phyloP scores from a whole-genome alignment of 352 stramenopile species.

The Phytophthora hybrid region DNA sequence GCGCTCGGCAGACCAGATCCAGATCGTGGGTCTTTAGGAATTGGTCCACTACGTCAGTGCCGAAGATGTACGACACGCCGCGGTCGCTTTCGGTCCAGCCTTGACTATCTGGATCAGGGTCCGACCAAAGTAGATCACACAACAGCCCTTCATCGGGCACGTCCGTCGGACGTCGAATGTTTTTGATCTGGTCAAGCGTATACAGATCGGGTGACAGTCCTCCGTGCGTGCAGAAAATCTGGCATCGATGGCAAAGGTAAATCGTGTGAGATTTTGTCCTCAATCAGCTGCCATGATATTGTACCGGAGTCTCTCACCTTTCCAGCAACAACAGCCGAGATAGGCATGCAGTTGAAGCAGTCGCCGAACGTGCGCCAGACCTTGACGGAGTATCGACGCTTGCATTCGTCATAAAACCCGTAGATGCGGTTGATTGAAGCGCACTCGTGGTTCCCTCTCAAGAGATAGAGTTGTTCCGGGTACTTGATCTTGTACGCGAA shows the following conservation, averaged over 20 bases:
- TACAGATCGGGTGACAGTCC: conserved; percentile 95
- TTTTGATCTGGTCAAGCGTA: conserved; percentile 97
- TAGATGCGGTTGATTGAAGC: conserved; percentile 99
- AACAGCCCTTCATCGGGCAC: conserved; percentile 88
- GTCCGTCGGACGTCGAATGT: conserved; percentile 84
- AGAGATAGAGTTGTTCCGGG: conserved; percentile 97
- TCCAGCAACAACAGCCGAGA: conserved; percentile 95
- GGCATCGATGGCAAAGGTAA: not conserved
- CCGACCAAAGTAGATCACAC: conserved; percentile 90
- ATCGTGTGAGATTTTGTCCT: not conserved
- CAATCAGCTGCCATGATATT: not conserved
- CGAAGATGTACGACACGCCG: conserved; percentile 99
- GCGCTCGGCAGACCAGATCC: conserved; percentile 97
- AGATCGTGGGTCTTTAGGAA: conserved; percentile 98
- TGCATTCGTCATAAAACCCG: conserved; percentile 99
- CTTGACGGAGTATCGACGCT: conserved; percentile 93
- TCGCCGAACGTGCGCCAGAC: conserved; percentile 97
- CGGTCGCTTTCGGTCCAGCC: conserved; percentile 98
- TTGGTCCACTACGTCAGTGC: conserved; percentile 96
- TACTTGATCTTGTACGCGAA: conserved; percentile 99
- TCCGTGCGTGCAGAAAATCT: conserved; percentile 99
- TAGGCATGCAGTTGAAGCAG: conserved; percentile 99
- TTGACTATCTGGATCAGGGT: conserved; percentile 86
- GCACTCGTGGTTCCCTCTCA: conserved; percentile 99
- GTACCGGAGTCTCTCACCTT: conserved; percentile 62